Conservation (phyloP, 768 basidiomycete genomes). For the Crepidotus variabilis region DNA sequence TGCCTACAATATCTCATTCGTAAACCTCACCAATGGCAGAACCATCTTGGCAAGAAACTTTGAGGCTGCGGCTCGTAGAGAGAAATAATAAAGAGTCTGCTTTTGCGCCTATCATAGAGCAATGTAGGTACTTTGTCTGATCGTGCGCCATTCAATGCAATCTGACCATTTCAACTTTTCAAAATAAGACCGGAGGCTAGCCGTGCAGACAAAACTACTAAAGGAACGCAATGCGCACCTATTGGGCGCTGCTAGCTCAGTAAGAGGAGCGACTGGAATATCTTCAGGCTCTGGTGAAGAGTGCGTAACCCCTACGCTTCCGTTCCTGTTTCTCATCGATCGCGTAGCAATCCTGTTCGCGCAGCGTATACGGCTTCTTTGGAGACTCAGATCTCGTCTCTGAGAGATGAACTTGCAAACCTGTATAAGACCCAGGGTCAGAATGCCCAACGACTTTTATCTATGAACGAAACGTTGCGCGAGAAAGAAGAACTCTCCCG, state of each 20-base stretch:
- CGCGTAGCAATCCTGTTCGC: slow-evolving; percentile 62
- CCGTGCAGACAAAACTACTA: slow-evolving; percentile 86
- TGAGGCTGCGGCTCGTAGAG: slow-evolving; percentile 75
- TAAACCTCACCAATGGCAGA: slow-evolving; percentile 56
- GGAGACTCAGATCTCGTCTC: slow-evolving; percentile 88
- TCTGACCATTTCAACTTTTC: slow-evolving; percentile 11
- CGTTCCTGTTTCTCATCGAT: slow-evolving; percentile 14
- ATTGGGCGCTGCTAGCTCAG: slow-evolving; percentile 76
- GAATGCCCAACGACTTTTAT: slow-evolving; percentile 87
- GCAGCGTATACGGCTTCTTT: slow-evolving; percentile 88
- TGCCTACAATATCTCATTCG: slow-evolving; percentile 5
- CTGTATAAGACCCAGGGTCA: slow-evolving; percentile 96
- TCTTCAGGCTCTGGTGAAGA: slow-evolving; percentile 70
- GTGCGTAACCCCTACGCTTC: slow-evolving; percentile 38
- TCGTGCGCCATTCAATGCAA: slow-evolving; percentile 8
- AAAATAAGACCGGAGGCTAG: slow-evolving; percentile 77
- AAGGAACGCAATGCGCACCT: slow-evolving; percentile 91
- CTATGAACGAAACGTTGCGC: slow-evolving; percentile 92
- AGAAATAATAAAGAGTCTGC: slow-evolving; percentile 80
- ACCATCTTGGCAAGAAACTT: slow-evolving; percentile 80
- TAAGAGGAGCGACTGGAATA: slow-evolving; percentile 57
- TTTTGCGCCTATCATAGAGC: slow-evolving; percentile 84
- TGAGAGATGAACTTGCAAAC: slow-evolving; percentile 89
- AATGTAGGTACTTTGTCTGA: slow-evolving; percentile 58
- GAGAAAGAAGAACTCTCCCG: slow-evolving; percentile 89